Base-by-base conservation (phyloP, 1,139 yeast genomes). In the Hemisphaericaspora subhashii region DNA sequence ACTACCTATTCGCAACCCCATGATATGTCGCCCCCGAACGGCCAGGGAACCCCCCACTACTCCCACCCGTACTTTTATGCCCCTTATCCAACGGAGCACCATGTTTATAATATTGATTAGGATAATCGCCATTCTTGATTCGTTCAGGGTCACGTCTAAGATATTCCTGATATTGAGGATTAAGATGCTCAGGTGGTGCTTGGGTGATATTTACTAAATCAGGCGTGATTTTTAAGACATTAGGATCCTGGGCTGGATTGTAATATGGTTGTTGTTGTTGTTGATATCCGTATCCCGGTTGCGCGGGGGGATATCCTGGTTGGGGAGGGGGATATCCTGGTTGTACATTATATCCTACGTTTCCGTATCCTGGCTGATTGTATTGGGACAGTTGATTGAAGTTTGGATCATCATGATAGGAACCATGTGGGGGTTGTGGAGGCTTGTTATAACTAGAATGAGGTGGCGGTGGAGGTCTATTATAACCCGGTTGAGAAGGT, bases 21-120 rank as follows among this genome's bases (percentile, higher is more conserved):
- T 66, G 61, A 45, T 71, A 71, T 2, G 69, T 64, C 6, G 65
- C 70, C 1, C 72, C 72, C 21, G 62, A 45, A 17, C 58, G 50
- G 2, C 77, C 77, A 2, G 77, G 76, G 36, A 70, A 71, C 4
- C 53, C 52, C 9, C 59, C 54, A 8, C 69, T 62, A 2, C 68
- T 63, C 9, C 56, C 53, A 30, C 51, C 54, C 21, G 44, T 48
- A 31, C 55, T 50, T 18, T 46, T 49, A 15, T 54, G 57, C 24
- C 71, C 63, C 14, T 57, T 57, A 21, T 56, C 56, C 46, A 68
- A 57, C 2, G 72, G 72, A 3, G 72, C 72, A 1, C 72, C 71
- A 31, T 63, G 60, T 39, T 58, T 56, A 24, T 49, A 53, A 24
- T 51, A 49, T 17, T 56, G 57, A 40, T 52, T 51, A 2, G 72